These are phyloP conservation scores for Crithidia fasciculata DNA, from an alignment of 208 protist species.

Conservation along the genomic window DNA sequence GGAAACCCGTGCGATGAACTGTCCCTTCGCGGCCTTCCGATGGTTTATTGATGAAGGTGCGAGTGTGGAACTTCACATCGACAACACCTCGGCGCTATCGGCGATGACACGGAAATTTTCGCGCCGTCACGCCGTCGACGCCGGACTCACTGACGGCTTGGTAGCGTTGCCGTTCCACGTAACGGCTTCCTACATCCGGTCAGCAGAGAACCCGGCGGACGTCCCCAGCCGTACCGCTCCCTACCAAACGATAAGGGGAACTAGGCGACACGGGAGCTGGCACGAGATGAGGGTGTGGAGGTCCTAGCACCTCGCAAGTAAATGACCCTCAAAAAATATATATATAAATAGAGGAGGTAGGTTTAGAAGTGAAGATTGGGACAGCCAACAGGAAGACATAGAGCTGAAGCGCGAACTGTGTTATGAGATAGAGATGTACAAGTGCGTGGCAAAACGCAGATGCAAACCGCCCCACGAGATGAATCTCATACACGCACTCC, in stretches of 20 bases:
- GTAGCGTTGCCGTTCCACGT: not conserved
- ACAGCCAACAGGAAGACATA: not conserved
- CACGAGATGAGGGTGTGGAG: not conserved
- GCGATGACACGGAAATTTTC: not conserved
- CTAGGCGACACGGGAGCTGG: constrained; percentile 10
- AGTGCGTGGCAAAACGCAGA: too few species aligned
- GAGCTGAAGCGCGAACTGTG: too few species aligned
- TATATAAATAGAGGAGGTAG: not conserved
- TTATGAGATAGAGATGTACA: too few species aligned
- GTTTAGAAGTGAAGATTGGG: not conserved
- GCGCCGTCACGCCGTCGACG: constrained; percentile 20
- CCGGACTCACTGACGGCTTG: not conserved
- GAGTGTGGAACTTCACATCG: constrained; percentile 17
- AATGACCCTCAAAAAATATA: not conserved
- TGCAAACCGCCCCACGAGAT: too few species aligned
- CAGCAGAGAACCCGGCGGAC: constrained; percentile 12
- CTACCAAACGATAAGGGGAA: constrained; percentile 14
- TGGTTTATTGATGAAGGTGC: not conserved
- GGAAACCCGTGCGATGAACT: constrained; percentile 18
- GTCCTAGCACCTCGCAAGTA: not conserved
- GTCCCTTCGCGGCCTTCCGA: constrained; percentile 7
- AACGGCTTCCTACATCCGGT: constrained; percentile 4
- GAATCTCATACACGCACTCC: too few species aligned
- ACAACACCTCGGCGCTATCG: constrained; percentile 30
- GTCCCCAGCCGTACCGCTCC: not conserved